These are phyloP conservation scores for Dendrobium nobile DNA, from an alignment of 106 monocot genomes.

Conservation along the genomic window DNA sequence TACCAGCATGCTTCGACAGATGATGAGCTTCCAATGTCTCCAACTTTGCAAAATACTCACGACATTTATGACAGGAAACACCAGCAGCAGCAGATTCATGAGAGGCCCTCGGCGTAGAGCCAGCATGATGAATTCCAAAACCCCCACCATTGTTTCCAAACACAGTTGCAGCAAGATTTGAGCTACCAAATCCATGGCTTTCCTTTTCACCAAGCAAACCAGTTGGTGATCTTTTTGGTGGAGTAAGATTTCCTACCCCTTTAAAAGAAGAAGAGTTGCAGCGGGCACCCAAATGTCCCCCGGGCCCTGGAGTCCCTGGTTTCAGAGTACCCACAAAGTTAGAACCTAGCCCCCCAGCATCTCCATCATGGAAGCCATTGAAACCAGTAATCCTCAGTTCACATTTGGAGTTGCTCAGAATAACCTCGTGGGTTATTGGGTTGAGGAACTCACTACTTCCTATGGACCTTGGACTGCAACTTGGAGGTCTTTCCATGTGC, in stretches of 20 bases:
- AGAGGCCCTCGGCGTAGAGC: background rate
- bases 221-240: conserved; percentile 40
- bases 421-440: conserved; percentile 75
- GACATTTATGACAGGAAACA: conserved; percentile 72
- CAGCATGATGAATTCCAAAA: background rate
- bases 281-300: conserved; percentile 38
- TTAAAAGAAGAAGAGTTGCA: conserved; percentile 28
- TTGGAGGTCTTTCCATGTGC: conserved; percentile 58
- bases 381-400: conserved; percentile 74
- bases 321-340: conserved; percentile 55
- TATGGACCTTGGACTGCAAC: conserved; percentile 80
- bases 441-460: conserved; percentile 85
- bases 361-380: conserved; percentile 17
- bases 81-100: background rate
- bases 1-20: conserved; percentile 95
- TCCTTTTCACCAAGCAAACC: conserved; percentile 9
- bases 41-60: conserved; percentile 82
- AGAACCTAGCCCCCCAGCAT: conserved; percentile 21
- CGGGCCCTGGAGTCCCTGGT: conserved; percentile 87
- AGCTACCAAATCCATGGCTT: background rate
- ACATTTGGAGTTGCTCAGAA: conserved; percentile 60
- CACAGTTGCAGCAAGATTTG: conserved; percentile 16
- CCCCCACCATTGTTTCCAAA: conserved; percentile 22
- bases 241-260: conserved; percentile 20
- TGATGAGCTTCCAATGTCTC: conserved; percentile 79